phyloP scores from a whole-genome alignment of 1,284 basidiomycete species.

The Sphagnurus paluster region DNA sequence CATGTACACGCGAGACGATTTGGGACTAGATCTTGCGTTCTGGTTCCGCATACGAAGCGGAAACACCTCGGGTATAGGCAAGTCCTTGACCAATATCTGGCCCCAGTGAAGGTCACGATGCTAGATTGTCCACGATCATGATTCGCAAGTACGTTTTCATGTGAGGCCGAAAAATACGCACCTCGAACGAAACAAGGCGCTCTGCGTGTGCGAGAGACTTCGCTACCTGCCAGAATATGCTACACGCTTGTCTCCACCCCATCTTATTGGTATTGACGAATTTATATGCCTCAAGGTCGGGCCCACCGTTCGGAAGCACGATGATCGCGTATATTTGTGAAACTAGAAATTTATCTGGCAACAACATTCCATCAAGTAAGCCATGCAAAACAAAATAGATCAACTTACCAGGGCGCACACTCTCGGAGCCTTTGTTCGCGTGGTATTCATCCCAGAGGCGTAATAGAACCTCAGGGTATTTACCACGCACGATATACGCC shows the following conservation, averaged over 20 bases:
- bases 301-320: constrained; percentile 85
- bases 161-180: constrained; percentile 42
- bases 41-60: constrained; percentile 33
- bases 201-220: constrained; percentile 81
- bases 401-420: constrained; percentile 77
- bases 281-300: constrained; percentile 82
- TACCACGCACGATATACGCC: constrained; percentile 84
- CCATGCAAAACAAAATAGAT: not conserved
- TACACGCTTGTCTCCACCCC: constrained; percentile 86
- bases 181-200: constrained; percentile 81
- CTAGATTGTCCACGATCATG: constrained; percentile 37
- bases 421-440: constrained; percentile 73
- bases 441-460: constrained; percentile 87
- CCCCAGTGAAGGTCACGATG: constrained; percentile 98
- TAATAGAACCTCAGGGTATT: constrained; percentile 79
- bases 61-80: constrained; percentile 28
- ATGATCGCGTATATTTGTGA: constrained; percentile 88
- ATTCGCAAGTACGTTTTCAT: not conserved
- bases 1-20: constrained; percentile 44
- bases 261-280: constrained; percentile 54
- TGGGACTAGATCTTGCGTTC: constrained; percentile 27
- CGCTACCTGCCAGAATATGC: constrained; percentile 89
- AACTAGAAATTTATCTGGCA: constrained; percentile 66
- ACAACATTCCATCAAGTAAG: not conserved
- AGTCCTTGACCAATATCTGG: constrained; percentile 84